A percentile compares a stretch with the other conserved stretches of the same genome.
Conservation (phyloP, 2,329 filamentous ascomycete genomes). For the Huntiella omanensis region DNA sequence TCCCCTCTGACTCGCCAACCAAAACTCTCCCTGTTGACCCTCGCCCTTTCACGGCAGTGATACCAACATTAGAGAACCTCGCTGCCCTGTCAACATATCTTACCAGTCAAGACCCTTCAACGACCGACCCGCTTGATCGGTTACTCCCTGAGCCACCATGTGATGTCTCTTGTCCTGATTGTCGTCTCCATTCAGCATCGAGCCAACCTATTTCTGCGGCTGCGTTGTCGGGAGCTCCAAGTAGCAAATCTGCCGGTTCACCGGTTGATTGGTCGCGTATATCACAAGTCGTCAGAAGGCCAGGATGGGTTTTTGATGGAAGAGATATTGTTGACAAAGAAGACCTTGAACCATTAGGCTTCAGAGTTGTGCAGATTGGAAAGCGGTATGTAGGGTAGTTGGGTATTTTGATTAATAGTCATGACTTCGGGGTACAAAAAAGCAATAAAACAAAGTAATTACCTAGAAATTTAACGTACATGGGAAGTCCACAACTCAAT, state of each 20-base stretch:
- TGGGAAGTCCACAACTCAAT: too few species aligned
- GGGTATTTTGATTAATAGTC: too few species aligned
- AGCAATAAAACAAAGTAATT: too few species aligned
- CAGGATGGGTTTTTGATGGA: conserved; percentile 39
- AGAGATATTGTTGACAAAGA: conserved; percentile 31
- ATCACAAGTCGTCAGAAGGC: conserved; percentile 29
- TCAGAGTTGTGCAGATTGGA: conserved; percentile 34
- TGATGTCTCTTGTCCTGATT: conserved; percentile 29
- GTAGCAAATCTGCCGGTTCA: conserved; percentile 25
- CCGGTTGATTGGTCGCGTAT: conserved; percentile 32
- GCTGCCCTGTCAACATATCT: conserved; percentile 22
- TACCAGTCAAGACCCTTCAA: conserved; percentile 5
- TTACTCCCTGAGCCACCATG: conserved; percentile 28
- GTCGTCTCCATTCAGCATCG: conserved; percentile 17
- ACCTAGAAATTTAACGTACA: too few species aligned
- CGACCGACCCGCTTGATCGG: conserved; percentile 25
- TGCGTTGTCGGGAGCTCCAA: conserved; percentile 12
- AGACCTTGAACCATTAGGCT: conserved; percentile 29
- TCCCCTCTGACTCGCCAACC: conserved; percentile 13
- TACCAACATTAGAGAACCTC: conserved; percentile 26
- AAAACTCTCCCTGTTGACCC: conserved; percentile 22
- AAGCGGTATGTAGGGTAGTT: conserved; percentile 17
- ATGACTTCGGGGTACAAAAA: too few species aligned
- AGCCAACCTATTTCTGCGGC: background rate
- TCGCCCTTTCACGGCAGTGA: conserved; percentile 21